Base-by-base conservation (phyloP, 495 filamentous ascomycete genomes). In the Staphylotrichum tortipilum region DNA sequence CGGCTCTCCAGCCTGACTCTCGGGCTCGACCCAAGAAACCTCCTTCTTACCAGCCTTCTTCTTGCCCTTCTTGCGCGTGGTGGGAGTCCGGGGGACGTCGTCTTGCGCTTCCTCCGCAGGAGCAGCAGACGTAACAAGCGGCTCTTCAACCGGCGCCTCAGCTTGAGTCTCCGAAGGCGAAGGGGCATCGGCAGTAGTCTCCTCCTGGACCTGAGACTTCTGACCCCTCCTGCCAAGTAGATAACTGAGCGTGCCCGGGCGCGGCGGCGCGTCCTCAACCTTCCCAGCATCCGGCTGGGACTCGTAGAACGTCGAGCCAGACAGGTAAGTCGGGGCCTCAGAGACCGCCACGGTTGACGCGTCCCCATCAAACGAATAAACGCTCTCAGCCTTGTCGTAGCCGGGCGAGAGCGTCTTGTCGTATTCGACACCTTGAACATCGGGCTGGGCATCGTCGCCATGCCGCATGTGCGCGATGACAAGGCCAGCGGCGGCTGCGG, bases 261-360 rank as follows among this genome's bases (percentile, higher is more conserved):
- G 41, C 4, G 49, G 53, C 26, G 49, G 45, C 12, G 54, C 40
- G 7, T 45, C 49, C 15, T 56, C 44, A 1, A 15, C 11, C 17
- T 63, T 55, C 3, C 34, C 47, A 21, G 64, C 52, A 33, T 61
- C 49, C 1, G 24, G 56, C 18, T 70, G 61, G 15, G 63, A 57
- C 18, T 67, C 65, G 39, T 62, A 55, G 44, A 52, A 55, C 3
- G 53, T 59, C 4, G 56, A 60, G 0, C 60, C 62, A 17, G 60
- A 61, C 18, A 65, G 41, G 28, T 58, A 54, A 36, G 58, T 65
- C 11, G 62, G 60, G 0, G 62, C 60, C 44, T 65, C 62, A 9
- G 62, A 63, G 1, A 57, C 55, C 7, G 62, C 62, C 6, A 65
- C 44, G n/a, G 62, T 65, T 4, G 62, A 65, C 15, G 60, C 57